Percentiles rank a stretch among this genome's conserved stretches.
Evolutionary conservation across 164 flowering plant genomes (phyloP).

Genomic region (Warburgia ugandensis): DNA sequence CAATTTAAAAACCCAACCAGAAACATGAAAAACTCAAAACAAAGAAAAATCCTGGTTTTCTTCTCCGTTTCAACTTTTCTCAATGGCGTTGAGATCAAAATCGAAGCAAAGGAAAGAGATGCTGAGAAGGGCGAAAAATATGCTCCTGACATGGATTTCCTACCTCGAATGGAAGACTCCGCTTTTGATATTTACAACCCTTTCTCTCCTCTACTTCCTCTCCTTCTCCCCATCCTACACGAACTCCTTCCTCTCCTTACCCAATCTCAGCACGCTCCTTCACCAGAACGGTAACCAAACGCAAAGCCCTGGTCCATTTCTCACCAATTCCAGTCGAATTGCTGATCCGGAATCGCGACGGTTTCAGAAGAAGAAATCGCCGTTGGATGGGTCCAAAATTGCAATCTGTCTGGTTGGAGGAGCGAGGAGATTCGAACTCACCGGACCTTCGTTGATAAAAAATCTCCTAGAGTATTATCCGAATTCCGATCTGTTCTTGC

Average conservation of each 20-base stretch:
- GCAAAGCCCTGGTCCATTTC: background rate
- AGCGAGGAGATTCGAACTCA: conserved; percentile 89
- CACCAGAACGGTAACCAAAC: conserved; percentile 7
- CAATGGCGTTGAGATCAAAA: background rate
- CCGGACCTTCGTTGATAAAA: conserved; percentile 80
- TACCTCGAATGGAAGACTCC: conserved; percentile 47
- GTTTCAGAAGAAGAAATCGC: conserved; percentile 15
- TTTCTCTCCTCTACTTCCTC: conserved; percentile 35
- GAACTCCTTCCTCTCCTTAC: conserved; percentile 21
- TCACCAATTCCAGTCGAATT: background rate
- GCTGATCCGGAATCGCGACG: conserved; percentile 7
- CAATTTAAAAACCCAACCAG: no score
- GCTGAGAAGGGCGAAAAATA: background rate
- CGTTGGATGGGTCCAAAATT: conserved; percentile 44
- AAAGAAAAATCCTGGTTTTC: no score
- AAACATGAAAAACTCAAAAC: no score
- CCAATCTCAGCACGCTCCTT: conserved; percentile 25
- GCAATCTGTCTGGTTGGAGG: conserved; percentile 96
- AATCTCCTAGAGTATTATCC: conserved; percentile 43
- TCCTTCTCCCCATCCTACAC: conserved; percentile 25
- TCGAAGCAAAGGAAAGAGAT: background rate
- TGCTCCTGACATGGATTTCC: conserved; percentile 13
- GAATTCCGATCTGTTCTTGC: conserved; percentile 65
- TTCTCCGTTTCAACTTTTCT: background rate
- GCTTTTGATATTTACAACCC: conserved; percentile 26